These are phyloP conservation scores for Aspergillus pseudonomiae DNA, from an alignment of 2,329 filamentous ascomycete genomes.

Conservation along the genomic window DNA sequence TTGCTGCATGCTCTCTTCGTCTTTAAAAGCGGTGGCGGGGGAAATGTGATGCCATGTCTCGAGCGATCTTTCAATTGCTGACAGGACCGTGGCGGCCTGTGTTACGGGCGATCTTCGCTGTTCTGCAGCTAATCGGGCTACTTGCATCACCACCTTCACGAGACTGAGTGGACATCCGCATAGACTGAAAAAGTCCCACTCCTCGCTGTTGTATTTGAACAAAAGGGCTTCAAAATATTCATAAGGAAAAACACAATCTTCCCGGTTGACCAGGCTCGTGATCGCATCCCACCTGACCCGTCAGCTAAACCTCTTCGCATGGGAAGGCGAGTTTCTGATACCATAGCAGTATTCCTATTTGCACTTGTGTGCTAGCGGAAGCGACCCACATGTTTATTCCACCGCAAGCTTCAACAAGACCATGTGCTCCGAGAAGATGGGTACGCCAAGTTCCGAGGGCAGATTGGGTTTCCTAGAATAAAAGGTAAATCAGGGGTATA, in stretches of 20 bases:
- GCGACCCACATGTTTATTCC: neutral
- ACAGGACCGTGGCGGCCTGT: neutral
- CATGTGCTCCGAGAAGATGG: conserved; percentile 7
- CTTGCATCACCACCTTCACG: conserved; percentile 4
- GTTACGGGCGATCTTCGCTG: conserved; percentile 1
- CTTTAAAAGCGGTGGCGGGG: neutral
- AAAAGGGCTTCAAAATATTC: conserved; percentile 4
- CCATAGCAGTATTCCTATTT: conserved; percentile 7
- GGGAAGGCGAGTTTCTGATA: neutral
- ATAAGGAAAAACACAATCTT: conserved; percentile 7
- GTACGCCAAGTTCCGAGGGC: conserved; percentile 1
- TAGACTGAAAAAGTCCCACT: conserved; percentile 6
- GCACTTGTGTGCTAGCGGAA: neutral
- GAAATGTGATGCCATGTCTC: conserved; percentile 1
- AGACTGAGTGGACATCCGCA: conserved; percentile 6
- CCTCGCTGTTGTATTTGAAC: neutral
- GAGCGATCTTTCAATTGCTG: neutral
- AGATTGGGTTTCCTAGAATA: conserved; percentile 6
- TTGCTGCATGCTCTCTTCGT: neutral
- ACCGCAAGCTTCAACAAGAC: conserved; percentile 6
- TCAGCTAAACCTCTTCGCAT: neutral
- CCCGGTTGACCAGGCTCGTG: neutral
- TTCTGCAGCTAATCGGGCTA: conserved; percentile 2
- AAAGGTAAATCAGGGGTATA: neutral
- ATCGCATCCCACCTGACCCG: conserved; percentile 9